Percentiles rank a stretch among this genome's conserved stretches.
phyloP scores from a whole-genome alignment of 495 filamentous ascomycete genomes.

The Lineolata rhizophorae region DNA sequence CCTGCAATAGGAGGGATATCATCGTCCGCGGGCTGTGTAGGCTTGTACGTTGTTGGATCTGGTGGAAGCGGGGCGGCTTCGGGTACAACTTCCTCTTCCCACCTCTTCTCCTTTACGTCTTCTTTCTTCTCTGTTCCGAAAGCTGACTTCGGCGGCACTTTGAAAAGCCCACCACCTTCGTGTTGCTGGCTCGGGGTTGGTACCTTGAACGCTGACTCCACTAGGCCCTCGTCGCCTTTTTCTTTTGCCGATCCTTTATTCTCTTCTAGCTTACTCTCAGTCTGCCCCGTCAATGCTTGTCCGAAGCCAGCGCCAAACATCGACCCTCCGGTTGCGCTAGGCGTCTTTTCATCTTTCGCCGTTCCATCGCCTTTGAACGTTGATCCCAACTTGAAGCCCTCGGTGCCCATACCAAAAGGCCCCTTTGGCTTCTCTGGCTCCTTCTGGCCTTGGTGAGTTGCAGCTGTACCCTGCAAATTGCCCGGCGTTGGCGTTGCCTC shows the following conservation, averaged over 20 bases:
- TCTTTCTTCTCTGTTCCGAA: no score
- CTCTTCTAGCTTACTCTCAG: no score
- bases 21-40: constrained; percentile 11
- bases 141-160: no score
- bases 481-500: no score
- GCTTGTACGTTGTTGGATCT: constrained; percentile 8
- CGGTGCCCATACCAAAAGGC: constrained; percentile 7
- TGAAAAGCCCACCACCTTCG: no score
- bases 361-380: no score
- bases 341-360: constrained; percentile 14
- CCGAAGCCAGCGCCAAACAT: constrained; percentile 36
- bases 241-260: no score
- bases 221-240: no score
- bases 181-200: no score
- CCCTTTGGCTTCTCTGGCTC: constrained; percentile 3
- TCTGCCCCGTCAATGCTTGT: constrained; percentile 25
- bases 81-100: constrained; percentile 3
- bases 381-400: constrained; percentile 50
- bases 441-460: no score
- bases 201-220: no score
- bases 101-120: background rate
- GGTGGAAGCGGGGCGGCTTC: constrained; percentile 22
- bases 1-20: constrained; percentile 39
- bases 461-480: no score
- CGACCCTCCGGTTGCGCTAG: constrained; percentile 17